A percentile compares a stretch with the other conserved stretches of the same genome.
Conservation (phyloP, 805 yeast species). For the Dipodascus geniculatus region DNA sequence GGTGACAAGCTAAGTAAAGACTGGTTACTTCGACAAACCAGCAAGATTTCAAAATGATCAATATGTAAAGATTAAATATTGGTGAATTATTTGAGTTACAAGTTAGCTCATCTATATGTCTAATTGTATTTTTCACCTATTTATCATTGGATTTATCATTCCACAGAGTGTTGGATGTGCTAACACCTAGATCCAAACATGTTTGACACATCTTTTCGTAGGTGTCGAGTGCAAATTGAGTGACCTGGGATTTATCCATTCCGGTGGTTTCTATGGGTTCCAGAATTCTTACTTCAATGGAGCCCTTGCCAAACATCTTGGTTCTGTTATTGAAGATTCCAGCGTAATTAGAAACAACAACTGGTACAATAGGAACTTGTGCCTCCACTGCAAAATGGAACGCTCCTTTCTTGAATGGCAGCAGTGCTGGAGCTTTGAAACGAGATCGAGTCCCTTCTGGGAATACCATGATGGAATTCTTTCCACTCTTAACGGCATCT, state of each 20-base stretch:
- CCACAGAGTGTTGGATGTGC: no score
- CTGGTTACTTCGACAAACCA: constrained; percentile 66
- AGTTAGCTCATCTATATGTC: no score
- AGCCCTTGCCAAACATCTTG: constrained; percentile 64
- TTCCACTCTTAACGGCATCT: constrained; percentile 41
- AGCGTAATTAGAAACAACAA: constrained; percentile 79
- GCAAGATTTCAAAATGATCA: background rate
- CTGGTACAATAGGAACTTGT: constrained; percentile 77
- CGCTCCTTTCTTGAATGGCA: constrained; percentile 95
- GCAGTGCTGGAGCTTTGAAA: constrained; percentile 48
- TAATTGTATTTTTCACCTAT: no score
- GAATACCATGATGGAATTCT: constrained; percentile 76
- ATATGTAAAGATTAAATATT: background rate
- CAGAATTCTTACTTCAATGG: constrained; percentile 64
- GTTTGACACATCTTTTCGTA: background rate
- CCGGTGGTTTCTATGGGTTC: constrained; percentile 69
- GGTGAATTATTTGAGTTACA: no score
- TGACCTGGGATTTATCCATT: constrained; percentile 59
- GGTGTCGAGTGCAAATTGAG: constrained; percentile 28
- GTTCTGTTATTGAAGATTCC: constrained; percentile 49
- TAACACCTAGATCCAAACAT: background rate
- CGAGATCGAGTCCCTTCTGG: constrained; percentile 97
- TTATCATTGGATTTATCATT: no score
- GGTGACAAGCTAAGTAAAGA: constrained; percentile 47
- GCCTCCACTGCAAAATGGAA: constrained; percentile 95